phyloP scores from a whole-genome alignment of 345 rosid species.

The Combretum micranthum region DNA sequence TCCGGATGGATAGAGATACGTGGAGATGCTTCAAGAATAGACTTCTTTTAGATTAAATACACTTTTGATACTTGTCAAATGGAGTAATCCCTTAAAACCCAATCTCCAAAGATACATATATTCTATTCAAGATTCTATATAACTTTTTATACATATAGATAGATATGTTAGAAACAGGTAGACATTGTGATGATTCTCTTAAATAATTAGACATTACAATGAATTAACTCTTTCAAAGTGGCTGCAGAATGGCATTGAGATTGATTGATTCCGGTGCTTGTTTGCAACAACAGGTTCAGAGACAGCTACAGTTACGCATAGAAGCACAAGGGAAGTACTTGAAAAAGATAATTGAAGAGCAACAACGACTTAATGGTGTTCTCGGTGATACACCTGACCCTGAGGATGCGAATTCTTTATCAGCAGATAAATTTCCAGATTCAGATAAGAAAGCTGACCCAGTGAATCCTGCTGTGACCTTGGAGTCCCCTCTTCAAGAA shows the following conservation, averaged over 20 bases:
- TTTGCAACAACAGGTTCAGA: slow-evolving; percentile 58
- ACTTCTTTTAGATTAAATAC: too few relatives aligned
- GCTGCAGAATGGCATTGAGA: neutral
- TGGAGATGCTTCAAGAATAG: too few relatives aligned
- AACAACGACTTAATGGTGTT: slow-evolving; percentile 68
- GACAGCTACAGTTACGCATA: slow-evolving; percentile 86
- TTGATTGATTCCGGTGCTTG: neutral
- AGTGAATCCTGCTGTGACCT: slow-evolving; percentile 77
- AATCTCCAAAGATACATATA: too few relatives aligned
- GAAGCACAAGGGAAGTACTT: slow-evolving; percentile 95
- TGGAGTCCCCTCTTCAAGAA: slow-evolving; percentile 68
- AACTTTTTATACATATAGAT: too few relatives aligned
- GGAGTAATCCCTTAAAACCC: too few relatives aligned
- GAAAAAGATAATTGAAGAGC: slow-evolving; percentile 97
- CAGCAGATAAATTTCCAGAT: slow-evolving; percentile 40
- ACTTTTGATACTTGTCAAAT: too few relatives aligned
- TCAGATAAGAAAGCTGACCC: slow-evolving; percentile 67
- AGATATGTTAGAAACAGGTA: too few relatives aligned
- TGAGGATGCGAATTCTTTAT: slow-evolving; percentile 24
- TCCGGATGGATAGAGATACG: too few relatives aligned
- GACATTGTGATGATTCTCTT: too few relatives aligned
- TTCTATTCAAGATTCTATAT: too few relatives aligned
- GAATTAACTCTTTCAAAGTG: too few relatives aligned
- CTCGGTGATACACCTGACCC: slow-evolving; percentile 44
- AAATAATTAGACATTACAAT: too few relatives aligned